phyloP scores from a whole-genome alignment of 1,284 basidiomycete genomes.

The Malassezia sympodialis region DNA sequence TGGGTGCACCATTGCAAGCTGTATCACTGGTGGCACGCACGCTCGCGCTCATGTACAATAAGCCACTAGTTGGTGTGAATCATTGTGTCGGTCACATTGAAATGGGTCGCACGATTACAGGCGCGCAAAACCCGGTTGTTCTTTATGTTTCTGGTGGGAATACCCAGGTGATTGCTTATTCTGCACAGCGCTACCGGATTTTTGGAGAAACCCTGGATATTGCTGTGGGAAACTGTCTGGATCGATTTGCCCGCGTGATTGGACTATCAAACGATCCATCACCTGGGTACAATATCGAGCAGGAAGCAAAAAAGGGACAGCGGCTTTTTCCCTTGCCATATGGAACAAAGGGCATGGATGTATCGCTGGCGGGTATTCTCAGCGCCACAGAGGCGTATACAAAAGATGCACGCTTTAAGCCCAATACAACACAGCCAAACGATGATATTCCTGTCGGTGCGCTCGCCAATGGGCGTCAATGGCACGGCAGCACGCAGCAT shows the following conservation, averaged over 20 bases:
- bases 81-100: slow-evolving; percentile 98
- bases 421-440: slow-evolving; percentile 6
- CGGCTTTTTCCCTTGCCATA: slow-evolving; percentile 77
- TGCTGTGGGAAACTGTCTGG: slow-evolving; percentile 94
- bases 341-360: slow-evolving; percentile 97
- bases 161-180: slow-evolving; percentile 98
- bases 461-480: slow-evolving; percentile 34
- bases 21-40: slow-evolving; percentile 92
- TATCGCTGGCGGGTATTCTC: slow-evolving; percentile 85
- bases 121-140: slow-evolving; percentile 87
- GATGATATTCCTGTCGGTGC: slow-evolving; percentile 24
- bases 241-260: slow-evolving; percentile 93
- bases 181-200: slow-evolving; percentile 82
- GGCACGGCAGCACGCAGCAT: slow-evolving; percentile 20
- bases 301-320: slow-evolving; percentile 73
- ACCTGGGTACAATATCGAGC: slow-evolving; percentile 98
- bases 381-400: slow-evolving; percentile 78
- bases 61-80: slow-evolving; percentile 91
- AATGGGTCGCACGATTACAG: slow-evolving; percentile 92
- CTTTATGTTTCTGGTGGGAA: slow-evolving; percentile 98
- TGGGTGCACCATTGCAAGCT: slow-evolving; percentile 93
- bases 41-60: slow-evolving; percentile 72
- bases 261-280: slow-evolving; percentile 88
- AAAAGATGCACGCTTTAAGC: slow-evolving; percentile 33
- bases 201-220: slow-evolving; percentile 99